Base-by-base conservation (phyloP, 1,139 yeast species). In the Sugiyamaella grinbergsii region DNA sequence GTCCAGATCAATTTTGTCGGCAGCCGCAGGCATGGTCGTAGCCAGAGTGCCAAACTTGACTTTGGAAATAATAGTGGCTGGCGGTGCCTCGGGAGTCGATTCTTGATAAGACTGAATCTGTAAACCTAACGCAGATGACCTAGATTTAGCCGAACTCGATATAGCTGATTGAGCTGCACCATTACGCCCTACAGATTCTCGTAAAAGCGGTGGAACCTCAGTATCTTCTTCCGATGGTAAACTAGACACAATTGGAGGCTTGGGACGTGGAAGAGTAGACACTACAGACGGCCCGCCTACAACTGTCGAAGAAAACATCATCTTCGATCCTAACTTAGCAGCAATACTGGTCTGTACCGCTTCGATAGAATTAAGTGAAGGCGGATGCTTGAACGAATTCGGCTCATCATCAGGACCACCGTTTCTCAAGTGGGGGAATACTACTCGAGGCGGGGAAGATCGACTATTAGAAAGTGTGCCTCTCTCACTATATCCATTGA, bases 281-380 rank as follows among this genome's bases (percentile, higher is more conserved):
- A 20, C 29, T 16, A 32, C 29, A 8, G 46, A 15, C 1, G 43
- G 11, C 5, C 28, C 32, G 4, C 42, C 40, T 7, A n/a, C 40
- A 7, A 33, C 34, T 4, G 34, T 22, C 7, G 37, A 32, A 16
- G 51, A 39, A 11, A 26, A 31, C n/a, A 26, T 3, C 38, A 34
- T 37, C 22, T 31, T 47, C 19, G 51, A 28, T n/a, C 54, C 54
- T 13, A 47, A 40, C 23, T 34, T 50, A 26, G 48, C 41, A 10
- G 49, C 53, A 16, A 52, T 49, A 13, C 48, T 45, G 7, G 51
- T 40, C 32, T 52, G 55, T 7, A 52, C 47, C 13, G 53, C 50
- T 26, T 52, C 42, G 22, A 52, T 52, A 1, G 54, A 52, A 22
- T 42, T 34, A n/a, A 52, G 32, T 3, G 54, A 48, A 19, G 54